Conservation (phyloP, 1,284 basidiomycete genomes). For the Porogramme epimiltina region DNA sequence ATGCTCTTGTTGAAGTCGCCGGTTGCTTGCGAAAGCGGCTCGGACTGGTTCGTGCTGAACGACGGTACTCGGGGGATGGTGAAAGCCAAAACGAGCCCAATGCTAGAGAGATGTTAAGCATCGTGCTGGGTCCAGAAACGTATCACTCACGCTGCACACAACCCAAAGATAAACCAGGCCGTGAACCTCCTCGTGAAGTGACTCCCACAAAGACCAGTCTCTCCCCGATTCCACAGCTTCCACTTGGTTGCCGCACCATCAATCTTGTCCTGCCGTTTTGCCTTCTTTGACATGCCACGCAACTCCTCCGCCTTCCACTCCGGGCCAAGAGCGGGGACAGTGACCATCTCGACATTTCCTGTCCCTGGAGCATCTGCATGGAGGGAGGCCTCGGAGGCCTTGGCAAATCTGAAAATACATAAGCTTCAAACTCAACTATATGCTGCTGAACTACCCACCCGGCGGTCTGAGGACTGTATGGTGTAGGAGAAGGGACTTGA, state of each 20-base stretch:
- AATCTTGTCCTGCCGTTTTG: slow-evolving; percentile 56
- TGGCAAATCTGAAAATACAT: slow-evolving; percentile 14
- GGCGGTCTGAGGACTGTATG: slow-evolving; percentile 13
- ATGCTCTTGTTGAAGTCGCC: slow-evolving; percentile 55
- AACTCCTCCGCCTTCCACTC: slow-evolving; percentile 85
- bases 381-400: slow-evolving; percentile 28
- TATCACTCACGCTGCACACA: slow-evolving; percentile 62
- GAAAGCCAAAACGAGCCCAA: slow-evolving; percentile 72
- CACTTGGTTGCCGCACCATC: slow-evolving; percentile 52
- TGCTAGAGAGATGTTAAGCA: slow-evolving; percentile 40
- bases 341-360: slow-evolving; percentile 77
- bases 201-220: slow-evolving; percentile 58
- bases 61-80: slow-evolving; percentile 78
- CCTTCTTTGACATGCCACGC: slow-evolving; percentile 71
- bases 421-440: slow-evolving; percentile 22
- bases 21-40: slow-evolving; percentile 62
- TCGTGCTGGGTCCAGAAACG: background rate
- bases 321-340: slow-evolving; percentile 83
- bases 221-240: slow-evolving; percentile 32
- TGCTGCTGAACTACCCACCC: slow-evolving; percentile 4
- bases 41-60: slow-evolving; percentile 59
- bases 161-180: slow-evolving; percentile 66
- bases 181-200: slow-evolving; percentile 75
- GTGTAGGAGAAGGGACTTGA: slow-evolving; percentile 44
- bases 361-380: slow-evolving; percentile 24